A percentile compares a stretch with the other conserved stretches of the same genome.
phyloP scores from a whole-genome alignment of 495 filamentous ascomycete species.

The Cercophora sp. region DNA sequence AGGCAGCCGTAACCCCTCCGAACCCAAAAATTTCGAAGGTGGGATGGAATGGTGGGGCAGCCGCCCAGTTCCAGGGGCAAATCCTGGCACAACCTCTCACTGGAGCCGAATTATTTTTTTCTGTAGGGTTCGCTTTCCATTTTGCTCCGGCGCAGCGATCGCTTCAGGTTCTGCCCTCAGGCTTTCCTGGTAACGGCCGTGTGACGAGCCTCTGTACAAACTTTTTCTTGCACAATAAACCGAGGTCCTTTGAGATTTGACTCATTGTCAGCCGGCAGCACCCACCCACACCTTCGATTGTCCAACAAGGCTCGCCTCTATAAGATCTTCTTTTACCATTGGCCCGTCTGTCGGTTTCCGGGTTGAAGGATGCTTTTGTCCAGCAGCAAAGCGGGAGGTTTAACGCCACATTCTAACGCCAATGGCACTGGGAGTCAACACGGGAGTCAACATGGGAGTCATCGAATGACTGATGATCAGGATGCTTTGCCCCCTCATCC shows the following conservation, averaged over 20 bases:
- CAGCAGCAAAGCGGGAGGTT: slow-evolving; percentile 7
- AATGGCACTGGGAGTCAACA: too few species aligned
- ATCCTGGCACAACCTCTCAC: background rate
- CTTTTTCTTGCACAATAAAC: too few species aligned
- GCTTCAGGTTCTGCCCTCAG: too few species aligned
- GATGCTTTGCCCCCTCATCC: slow-evolving; percentile 70
- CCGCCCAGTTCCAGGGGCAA: background rate
- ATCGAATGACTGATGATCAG: slow-evolving; percentile 10
- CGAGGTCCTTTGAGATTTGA: background rate
- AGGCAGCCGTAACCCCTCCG: slow-evolving; percentile 25
- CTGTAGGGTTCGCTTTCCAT: too few species aligned
- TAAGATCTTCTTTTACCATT: background rate
- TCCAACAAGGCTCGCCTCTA: background rate
- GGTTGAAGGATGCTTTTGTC: slow-evolving; percentile 22
- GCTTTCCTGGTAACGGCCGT: too few species aligned
- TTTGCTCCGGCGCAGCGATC: too few species aligned
- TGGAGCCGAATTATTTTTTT: background rate
- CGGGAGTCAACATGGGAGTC: too few species aligned
- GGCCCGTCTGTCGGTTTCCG: background rate
- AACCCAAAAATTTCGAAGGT: slow-evolving; percentile 13
- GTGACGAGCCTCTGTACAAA: too few species aligned
- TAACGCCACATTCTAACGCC: slow-evolving; percentile 5
- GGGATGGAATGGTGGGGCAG: slow-evolving; percentile 18
- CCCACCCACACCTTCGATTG: background rate
- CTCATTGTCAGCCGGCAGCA: background rate